A percentile compares a stretch with the other conserved stretches of the same genome.
Conservation (phyloP, 2,329 filamentous ascomycete genomes). For the Penicillium rolfsii region DNA sequence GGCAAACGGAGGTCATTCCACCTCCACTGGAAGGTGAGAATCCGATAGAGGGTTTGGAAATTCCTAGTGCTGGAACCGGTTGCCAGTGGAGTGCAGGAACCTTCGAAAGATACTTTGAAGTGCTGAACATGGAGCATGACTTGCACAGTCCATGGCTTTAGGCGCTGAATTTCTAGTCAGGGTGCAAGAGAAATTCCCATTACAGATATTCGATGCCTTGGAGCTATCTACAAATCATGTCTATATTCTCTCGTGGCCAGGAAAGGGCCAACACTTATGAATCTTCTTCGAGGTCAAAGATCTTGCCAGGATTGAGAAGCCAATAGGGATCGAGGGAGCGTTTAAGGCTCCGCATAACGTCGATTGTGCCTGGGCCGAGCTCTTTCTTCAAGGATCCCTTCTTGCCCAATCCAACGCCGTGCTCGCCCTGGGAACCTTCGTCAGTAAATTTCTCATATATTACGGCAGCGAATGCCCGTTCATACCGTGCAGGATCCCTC, state of each 20-base stretch:
- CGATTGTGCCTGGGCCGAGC: slow-evolving; percentile 77
- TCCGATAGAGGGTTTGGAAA: not conserved
- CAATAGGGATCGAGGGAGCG: slow-evolving; percentile 79
- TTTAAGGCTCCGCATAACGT: slow-evolving; percentile 84
- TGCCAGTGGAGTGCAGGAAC: slow-evolving; percentile 26
- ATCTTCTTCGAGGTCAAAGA: slow-evolving; percentile 66
- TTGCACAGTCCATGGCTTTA: not conserved
- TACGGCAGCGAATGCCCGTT: not conserved
- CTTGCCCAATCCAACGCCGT: slow-evolving; percentile 83
- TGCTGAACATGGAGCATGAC: slow-evolving; percentile 9
- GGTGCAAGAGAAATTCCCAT: too few relatives aligned
- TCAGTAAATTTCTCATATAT: slow-evolving; percentile 10
- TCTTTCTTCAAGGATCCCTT: slow-evolving; percentile 79
- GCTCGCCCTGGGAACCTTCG: slow-evolving; percentile 63
- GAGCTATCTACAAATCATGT: not conserved
- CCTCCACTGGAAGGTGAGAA: not conserved
- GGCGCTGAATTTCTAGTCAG: too few relatives aligned
- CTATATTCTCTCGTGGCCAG: not conserved
- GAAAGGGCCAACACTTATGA: slow-evolving; percentile 1
- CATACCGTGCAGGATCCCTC: slow-evolving; percentile 80
- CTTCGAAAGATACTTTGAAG: slow-evolving; percentile 23
- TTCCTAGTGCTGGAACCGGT: slow-evolving; percentile 22
- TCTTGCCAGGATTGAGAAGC: slow-evolving; percentile 92
- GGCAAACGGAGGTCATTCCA: not conserved
- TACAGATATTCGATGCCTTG: not conserved